Percentiles rank a stretch among this genome's conserved stretches.
phyloP scores from a whole-genome alignment of 106 monocot genomes.

The Dioscorea dumetorum region DNA sequence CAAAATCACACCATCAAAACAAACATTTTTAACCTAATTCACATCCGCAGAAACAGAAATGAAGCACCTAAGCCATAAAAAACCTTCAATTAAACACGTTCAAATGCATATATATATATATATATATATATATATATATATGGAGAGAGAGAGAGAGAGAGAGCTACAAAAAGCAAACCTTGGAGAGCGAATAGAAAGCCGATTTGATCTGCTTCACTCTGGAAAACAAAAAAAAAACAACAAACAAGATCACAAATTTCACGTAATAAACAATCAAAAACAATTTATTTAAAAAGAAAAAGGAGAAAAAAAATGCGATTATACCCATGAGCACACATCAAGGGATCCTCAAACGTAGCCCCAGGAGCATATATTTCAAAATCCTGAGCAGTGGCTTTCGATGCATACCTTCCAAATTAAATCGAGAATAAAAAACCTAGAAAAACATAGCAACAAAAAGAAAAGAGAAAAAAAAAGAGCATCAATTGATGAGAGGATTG shows the following conservation, averaged over 20 bases:
- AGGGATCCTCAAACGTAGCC: conserved; percentile 70
- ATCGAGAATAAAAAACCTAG: too few species aligned
- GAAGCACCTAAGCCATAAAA: neutral
- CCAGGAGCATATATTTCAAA: conserved; percentile 71
- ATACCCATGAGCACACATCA: conserved; percentile 68
- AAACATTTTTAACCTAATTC: neutral
- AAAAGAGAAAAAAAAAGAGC: neutral
- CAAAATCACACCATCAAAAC: neutral
- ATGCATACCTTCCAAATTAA: conserved; percentile 33
- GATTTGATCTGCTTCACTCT: conserved; percentile 79
- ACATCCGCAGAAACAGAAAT: neutral
- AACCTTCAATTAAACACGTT: too few species aligned
- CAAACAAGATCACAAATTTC: neutral
- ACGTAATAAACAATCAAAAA: too few species aligned
- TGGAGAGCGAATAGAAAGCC: conserved; percentile 55
- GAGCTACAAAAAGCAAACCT: conserved; percentile 21
- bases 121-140: too few species aligned
- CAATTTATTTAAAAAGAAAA: too few species aligned
- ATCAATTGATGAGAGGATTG: neutral
- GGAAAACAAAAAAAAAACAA: conserved; percentile 6
- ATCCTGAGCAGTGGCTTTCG: conserved; percentile 51
- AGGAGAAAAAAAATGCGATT: too few species aligned
- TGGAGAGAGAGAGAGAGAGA: neutral
- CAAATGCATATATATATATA: too few species aligned
- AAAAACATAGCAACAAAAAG: neutral